Base-by-base conservation (phyloP, 305 asterid genomes). In the Fraxinus platypoda region DNA sequence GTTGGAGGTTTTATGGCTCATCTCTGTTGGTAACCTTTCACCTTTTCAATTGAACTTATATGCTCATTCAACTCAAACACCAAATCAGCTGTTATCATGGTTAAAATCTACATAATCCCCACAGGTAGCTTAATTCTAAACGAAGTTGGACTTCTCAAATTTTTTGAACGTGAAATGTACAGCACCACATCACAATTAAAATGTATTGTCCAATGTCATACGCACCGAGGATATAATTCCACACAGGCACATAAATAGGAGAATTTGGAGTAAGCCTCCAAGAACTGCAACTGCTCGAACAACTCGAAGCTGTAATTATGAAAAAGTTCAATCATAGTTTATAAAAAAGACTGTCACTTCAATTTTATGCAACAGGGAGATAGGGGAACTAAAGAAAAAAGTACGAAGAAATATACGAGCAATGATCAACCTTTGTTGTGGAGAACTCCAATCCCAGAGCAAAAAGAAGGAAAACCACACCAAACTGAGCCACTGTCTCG, bases 401-500 rank as follows among this genome's bases (percentile, higher is more conserved):
- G 34, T 66, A 35, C 23, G 31, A 33, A 49, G 33, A 70, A 17
- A 73, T 80, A 37, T 52, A 62, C n/a, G 37, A 80, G 2, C 41
- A 83, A 46, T 77, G 81, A 80, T 89, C 30, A 81, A 97, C 99
- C 98, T 97, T 97, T 68, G 98, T 84, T 30, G 89, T 84, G 73
- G 99, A 97, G 85, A 94, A 97, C 89, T 97, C 99, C 88, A 97
- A 89, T 59, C 99, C 99, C 91, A 97, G 88, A 78, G 99, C 99
- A 87, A 97, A 97, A 75, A 97, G 98, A 86, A 97, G 98, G 87
- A 97, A 97, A 85, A 97, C 92, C 15, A 94, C 98, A 88, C 99
- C 99, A 90, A 97, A 97, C 87, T 97, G 99, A 73, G 99, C 99
- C 85, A 97, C 98, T 64, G 99, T 97, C 92, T 97, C 99, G 80